phyloP scores from a whole-genome alignment of 805 yeast species.

The Metschnikowia peoriensis region DNA sequence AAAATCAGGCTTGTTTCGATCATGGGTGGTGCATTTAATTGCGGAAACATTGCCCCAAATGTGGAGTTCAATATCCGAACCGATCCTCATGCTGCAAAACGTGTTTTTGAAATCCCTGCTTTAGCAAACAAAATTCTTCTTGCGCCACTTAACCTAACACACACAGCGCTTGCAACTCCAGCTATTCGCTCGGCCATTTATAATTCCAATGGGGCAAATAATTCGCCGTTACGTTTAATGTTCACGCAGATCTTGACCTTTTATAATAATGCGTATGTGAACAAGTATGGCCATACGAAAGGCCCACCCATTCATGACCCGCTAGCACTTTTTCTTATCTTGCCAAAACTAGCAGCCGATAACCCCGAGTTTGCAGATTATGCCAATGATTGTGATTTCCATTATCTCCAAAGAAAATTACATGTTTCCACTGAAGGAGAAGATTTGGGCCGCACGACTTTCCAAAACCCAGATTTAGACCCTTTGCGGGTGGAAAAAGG shows the following conservation, averaged over 20 bases:
- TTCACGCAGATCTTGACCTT: conserved; percentile 13
- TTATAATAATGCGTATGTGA: conserved; percentile 12
- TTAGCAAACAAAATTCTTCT: conserved; percentile 51
- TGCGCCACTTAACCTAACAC: conserved; percentile 70
- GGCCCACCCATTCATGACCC: conserved; percentile 23
- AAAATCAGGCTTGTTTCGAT: conserved; percentile 55
- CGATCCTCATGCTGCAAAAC: conserved; percentile 74
- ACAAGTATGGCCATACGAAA: conserved; percentile 4
- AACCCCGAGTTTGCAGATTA: conserved; percentile 4
- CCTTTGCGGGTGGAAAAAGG: conserved; percentile 17
- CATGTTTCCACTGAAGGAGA: conserved; percentile 29
- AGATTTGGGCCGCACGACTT: conserved; percentile 29
- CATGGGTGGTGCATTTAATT: conserved; percentile 72
- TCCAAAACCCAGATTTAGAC: conserved; percentile 12
- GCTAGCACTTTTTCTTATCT: conserved; percentile 14
- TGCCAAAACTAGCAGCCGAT: conserved; percentile 16
- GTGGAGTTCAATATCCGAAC: conserved; percentile 76
- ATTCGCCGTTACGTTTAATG: conserved; percentile 10
- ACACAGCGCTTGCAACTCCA: conserved; percentile 52
- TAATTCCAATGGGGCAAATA: conserved; percentile 3
- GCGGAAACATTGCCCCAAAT: conserved; percentile 49
- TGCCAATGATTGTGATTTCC: conserved; percentile 22
- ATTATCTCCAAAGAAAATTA: conserved; percentile 26
- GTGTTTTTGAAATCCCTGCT: conserved; percentile 47
- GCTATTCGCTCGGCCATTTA: conserved; percentile 24